A percentile compares a stretch with the other conserved stretches of the same genome.
These are phyloP conservation scores for Lathyrus aphaca DNA, from an alignment of 306 rosid genomes.

Conservation along the genomic window DNA sequence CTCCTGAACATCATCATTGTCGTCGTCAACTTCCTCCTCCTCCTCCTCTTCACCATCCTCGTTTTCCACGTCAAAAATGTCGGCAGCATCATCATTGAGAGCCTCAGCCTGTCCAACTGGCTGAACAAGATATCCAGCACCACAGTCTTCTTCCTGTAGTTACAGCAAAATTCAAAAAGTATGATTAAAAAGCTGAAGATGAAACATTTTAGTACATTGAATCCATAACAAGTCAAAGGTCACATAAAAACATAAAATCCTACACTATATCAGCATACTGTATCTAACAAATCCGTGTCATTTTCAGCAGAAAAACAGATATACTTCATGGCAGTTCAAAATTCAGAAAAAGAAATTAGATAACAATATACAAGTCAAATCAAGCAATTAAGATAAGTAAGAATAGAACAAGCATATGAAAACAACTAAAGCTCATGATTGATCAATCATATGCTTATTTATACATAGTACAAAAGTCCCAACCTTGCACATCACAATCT, in stretches of 20 bases:
- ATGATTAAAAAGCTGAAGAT: neutral
- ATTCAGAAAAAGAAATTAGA: neutral
- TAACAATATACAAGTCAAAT: too few species aligned
- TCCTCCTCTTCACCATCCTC: constrained; percentile 61
- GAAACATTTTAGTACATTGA: neutral
- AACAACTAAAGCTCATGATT: neutral
- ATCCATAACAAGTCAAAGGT: neutral
- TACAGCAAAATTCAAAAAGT: constrained; percentile 17
- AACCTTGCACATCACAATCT: neutral
- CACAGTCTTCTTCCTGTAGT: constrained; percentile 80
- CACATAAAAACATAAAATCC: neutral
- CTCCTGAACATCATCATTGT: constrained; percentile 64
- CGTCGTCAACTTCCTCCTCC: constrained; percentile 51
- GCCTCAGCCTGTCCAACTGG: constrained; percentile 71
- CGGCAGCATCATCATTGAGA: constrained; percentile 54
- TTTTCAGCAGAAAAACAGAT: neutral
- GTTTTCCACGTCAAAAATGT: constrained; percentile 51
- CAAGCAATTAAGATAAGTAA: neutral
- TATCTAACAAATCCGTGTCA: neutral
- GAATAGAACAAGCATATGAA: neutral
- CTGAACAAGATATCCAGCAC: constrained; percentile 81
- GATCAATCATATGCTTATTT: neutral
- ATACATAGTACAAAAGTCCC: neutral
- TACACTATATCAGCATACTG: neutral
- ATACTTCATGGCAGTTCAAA: neutral